Evolutionary conservation across 805 yeast genomes (phyloP).

Genomic region (Wickerhamiella azyma): DNA sequence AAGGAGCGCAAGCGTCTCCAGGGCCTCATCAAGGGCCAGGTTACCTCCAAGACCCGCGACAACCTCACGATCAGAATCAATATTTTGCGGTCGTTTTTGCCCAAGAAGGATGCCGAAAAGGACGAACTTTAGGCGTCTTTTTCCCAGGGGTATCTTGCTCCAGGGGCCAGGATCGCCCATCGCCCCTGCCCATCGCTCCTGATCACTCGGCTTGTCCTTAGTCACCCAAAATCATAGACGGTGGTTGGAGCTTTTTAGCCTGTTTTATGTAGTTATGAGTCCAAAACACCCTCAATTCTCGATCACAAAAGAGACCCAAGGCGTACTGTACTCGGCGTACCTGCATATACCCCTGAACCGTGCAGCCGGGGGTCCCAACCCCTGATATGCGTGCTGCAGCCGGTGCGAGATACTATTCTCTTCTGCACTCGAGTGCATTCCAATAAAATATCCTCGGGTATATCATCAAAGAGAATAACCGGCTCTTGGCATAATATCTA

Average conservation of each 20-base stretch:
- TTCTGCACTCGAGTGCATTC: background rate
- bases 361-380: background rate
- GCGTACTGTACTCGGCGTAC: background rate
- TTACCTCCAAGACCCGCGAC: conserved; percentile 35
- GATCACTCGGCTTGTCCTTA: too few relatives aligned
- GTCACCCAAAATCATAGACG: background rate
- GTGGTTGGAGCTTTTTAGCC: background rate
- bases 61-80: conserved; percentile 39
- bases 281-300: background rate
- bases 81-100: conserved; percentile 29
- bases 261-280: background rate
- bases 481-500: background rate
- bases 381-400: background rate
- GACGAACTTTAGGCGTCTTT: conserved; percentile 22
- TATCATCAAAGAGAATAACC: background rate
- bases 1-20: conserved; percentile 36
- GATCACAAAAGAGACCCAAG: background rate
- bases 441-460: background rate
- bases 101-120: conserved; percentile 8
- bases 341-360: background rate
- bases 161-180: too few relatives aligned
- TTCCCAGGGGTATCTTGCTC: too few relatives aligned
- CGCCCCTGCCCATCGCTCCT: too few relatives aligned
- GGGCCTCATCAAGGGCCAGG: conserved; percentile 28
- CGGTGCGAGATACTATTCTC: background rate